These are phyloP conservation scores for Spathaspora passalidarum DNA, from an alignment of 805 yeast genomes.

Conservation along the genomic window DNA sequence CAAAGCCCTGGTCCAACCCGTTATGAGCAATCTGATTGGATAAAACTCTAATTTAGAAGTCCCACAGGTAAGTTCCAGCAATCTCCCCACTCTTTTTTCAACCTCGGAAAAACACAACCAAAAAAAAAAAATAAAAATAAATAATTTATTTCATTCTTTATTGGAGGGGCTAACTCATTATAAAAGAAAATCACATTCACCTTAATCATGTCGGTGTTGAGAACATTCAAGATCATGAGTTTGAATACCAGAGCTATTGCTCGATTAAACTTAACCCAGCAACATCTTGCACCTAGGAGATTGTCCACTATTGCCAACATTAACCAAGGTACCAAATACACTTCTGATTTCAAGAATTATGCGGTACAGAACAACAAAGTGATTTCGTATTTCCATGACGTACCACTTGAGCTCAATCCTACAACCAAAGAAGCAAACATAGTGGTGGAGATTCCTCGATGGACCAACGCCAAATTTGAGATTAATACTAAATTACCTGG, in stretches of 20 bases:
- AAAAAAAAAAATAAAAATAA: too few species aligned
- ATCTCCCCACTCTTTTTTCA: background rate
- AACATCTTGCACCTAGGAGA: conserved; percentile 10
- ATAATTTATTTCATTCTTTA: too few species aligned
- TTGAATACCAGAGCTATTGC: background rate
- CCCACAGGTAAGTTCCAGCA: background rate
- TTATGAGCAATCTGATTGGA: too few species aligned
- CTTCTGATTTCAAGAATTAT: conserved; percentile 43
- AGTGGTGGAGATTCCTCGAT: conserved; percentile 51
- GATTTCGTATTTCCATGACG: conserved; percentile 70
- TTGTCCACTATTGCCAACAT: conserved; percentile 4
- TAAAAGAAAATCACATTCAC: background rate
- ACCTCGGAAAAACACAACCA: background rate
- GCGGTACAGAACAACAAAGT: conserved; percentile 41
- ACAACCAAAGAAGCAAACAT: conserved; percentile 39
- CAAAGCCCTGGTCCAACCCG: too few species aligned
- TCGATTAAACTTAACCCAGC: conserved; percentile 10
- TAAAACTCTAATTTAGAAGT: background rate
- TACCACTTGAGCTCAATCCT: conserved; percentile 53
- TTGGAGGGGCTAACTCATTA: too few species aligned
- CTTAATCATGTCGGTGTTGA: background rate
- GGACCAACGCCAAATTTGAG: conserved; percentile 84
- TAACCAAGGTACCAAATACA: conserved; percentile 32
- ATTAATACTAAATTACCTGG: conserved; percentile 54
- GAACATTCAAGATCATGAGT: background rate